These are phyloP conservation scores for Pelargonium nanum DNA, from an alignment of 345 rosid genomes.

Conservation along the genomic window DNA sequence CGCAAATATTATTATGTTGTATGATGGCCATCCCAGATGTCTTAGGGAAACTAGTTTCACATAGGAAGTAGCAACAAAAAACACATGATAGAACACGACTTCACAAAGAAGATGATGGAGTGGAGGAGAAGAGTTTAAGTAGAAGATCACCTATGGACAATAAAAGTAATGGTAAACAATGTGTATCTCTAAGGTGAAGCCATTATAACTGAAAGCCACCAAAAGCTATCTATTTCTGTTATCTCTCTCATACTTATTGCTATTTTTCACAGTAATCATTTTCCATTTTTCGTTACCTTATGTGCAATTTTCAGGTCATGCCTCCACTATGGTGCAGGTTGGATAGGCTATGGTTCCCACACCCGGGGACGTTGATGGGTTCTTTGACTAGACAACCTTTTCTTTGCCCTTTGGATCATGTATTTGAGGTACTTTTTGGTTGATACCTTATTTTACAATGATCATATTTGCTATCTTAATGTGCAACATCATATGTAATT, in stretches of 20 bases:
- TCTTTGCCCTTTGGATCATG: conserved; percentile 94
- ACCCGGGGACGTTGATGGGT: conserved; percentile 86
- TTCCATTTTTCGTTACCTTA: conserved; percentile 12
- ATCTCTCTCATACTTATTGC: background rate
- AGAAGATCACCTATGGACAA: no score
- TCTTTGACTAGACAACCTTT: conserved; percentile 92
- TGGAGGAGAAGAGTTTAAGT: no score
- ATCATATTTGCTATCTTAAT: no score
- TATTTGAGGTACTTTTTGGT: conserved; percentile 59
- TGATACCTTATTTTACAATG: conserved; percentile 5
- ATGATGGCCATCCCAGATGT: no score
- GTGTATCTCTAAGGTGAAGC: background rate
- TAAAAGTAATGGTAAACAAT: background rate
- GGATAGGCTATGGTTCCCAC: conserved; percentile 96
- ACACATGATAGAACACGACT: no score
- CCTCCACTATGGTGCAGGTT: conserved; percentile 98
- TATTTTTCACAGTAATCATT: background rate
- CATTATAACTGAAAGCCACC: background rate
- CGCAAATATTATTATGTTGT: no score
- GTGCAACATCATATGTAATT: background rate
- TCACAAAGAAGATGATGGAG: no score
- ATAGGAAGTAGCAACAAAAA: no score
- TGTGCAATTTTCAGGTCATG: conserved; percentile 53
- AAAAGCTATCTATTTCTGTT: background rate
- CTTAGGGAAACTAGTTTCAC: no score